These are phyloP conservation scores for Leccinum holopus DNA, from an alignment of 1,284 basidiomycete species.

Conservation along the genomic window DNA sequence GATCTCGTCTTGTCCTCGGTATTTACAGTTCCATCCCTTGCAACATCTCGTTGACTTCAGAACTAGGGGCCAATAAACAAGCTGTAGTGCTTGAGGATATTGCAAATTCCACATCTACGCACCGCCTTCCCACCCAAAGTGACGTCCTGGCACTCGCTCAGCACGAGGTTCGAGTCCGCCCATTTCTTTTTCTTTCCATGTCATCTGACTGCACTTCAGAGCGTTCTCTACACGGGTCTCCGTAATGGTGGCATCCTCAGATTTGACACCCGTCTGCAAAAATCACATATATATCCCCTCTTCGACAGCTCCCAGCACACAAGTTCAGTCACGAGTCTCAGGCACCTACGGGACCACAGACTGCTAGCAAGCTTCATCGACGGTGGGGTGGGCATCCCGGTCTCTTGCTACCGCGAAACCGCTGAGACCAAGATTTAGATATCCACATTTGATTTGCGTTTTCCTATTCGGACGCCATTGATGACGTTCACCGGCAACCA, in stretches of 20 bases:
- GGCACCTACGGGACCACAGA: conserved; percentile 48
- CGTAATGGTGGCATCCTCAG: conserved; percentile 58
- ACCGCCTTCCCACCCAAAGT: conserved; percentile 49
- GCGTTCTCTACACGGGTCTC: conserved; percentile 57
- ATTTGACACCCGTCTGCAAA: conserved; percentile 56
- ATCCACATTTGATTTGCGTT: conserved; percentile 64
- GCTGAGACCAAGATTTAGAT: conserved; percentile 42
- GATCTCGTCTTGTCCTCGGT: conserved; percentile 56
- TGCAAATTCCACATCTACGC: conserved; percentile 33
- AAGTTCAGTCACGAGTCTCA: conserved; percentile 53
- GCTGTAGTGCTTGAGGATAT: conserved; percentile 55
- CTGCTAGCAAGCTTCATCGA: conserved; percentile 59
- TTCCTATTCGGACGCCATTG: conserved; percentile 44
- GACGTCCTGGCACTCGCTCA: conserved; percentile 62
- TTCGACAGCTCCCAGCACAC: conserved; percentile 38
- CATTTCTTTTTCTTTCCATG: neutral
- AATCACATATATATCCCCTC: conserved; percentile 39
- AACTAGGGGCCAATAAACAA: conserved; percentile 49
- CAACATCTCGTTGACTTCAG: conserved; percentile 7
- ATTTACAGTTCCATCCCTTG: neutral
- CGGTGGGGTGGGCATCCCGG: conserved; percentile 49
- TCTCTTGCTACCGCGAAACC: neutral
- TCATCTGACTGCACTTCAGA: conserved; percentile 37
- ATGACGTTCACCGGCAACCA: conserved; percentile 54
- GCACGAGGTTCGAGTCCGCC: conserved; percentile 40